phyloP scores from a whole-genome alignment of 2,329 filamentous ascomycete genomes.

The Sarocladiaceae sp. region DNA sequence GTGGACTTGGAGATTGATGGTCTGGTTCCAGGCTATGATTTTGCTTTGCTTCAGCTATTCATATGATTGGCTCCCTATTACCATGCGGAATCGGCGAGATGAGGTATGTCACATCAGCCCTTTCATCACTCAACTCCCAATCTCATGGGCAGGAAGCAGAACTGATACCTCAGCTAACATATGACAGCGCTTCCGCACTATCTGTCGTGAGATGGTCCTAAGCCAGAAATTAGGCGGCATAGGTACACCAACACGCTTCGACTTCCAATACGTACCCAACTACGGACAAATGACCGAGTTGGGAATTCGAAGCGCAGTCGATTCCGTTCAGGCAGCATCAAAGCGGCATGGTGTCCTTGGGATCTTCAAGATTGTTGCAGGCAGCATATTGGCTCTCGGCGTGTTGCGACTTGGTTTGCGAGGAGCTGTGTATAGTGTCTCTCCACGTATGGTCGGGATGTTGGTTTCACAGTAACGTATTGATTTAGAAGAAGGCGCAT shows the following conservation, averaged over 20 bases:
- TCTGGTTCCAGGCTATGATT: conserved; percentile 63
- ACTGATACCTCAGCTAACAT: conserved; percentile 13
- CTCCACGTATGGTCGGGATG: not conserved
- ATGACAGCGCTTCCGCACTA: conserved; percentile 21
- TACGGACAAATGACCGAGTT: conserved; percentile 29
- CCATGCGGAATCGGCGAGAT: conserved; percentile 31
- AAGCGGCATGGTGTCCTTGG: not conserved
- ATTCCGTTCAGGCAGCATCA: not conserved
- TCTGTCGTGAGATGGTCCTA: conserved; percentile 48
- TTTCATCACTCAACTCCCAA: not conserved
- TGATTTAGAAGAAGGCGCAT: too few relatives aligned
- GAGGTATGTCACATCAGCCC: conserved; percentile 23
- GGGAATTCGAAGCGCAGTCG: conserved; percentile 17
- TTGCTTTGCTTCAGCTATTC: conserved; percentile 53
- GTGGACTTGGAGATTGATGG: conserved; percentile 38
- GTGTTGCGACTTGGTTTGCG: not conserved
- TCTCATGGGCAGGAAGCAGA: not conserved
- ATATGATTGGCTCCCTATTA: conserved; percentile 29
- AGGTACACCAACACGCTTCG: conserved; percentile 58
- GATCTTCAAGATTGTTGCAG: not conserved
- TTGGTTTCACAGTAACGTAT: not conserved
- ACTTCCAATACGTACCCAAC: conserved; percentile 65
- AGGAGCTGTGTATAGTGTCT: not conserved
- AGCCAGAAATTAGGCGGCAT: conserved; percentile 59
- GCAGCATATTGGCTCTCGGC: not conserved